phyloP scores from a whole-genome alignment of 2,329 filamentous ascomycete species.

The Clonostachys rhizophaga region DNA sequence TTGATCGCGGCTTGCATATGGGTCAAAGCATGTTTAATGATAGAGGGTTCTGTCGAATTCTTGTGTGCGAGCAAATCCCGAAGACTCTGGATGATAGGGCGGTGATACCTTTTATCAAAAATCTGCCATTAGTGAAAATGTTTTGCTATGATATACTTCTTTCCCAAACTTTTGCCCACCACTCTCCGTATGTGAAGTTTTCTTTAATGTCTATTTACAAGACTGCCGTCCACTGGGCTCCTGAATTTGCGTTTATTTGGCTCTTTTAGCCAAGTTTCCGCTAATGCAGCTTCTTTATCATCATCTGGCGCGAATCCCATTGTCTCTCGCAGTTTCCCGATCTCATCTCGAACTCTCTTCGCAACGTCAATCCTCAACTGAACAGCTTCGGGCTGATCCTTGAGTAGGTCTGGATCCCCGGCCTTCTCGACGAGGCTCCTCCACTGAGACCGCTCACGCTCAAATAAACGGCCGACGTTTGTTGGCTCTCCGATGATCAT shows the following conservation, averaged over 20 bases:
- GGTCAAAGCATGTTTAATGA: too few relatives aligned
- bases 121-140: too few relatives aligned
- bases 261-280: slow-evolving; percentile 72
- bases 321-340: slow-evolving; percentile 69
- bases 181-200: too few relatives aligned
- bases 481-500: slow-evolving; percentile 77
- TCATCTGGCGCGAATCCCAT: slow-evolving; percentile 72
- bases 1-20: too few relatives aligned
- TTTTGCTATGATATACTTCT: too few relatives aligned
- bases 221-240: slow-evolving; percentile 49
- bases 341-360: slow-evolving; percentile 69
- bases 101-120: too few relatives aligned
- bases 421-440: slow-evolving; percentile 50
- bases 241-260: slow-evolving; percentile 40
- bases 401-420: slow-evolving; percentile 40
- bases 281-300: slow-evolving; percentile 70
- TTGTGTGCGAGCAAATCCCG: too few relatives aligned
- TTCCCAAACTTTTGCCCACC: too few relatives aligned
- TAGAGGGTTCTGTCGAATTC: too few relatives aligned
- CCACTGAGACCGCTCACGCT: slow-evolving; percentile 73
- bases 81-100: too few relatives aligned
- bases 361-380: slow-evolving; percentile 73
- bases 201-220: slow-evolving; percentile 32
- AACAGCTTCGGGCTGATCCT: slow-evolving; percentile 57
- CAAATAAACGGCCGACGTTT: slow-evolving; percentile 71